Evolutionary conservation across 768 basidiomycete genomes (phyloP).

Genomic region (Kwoniella heveanensis): DNA sequence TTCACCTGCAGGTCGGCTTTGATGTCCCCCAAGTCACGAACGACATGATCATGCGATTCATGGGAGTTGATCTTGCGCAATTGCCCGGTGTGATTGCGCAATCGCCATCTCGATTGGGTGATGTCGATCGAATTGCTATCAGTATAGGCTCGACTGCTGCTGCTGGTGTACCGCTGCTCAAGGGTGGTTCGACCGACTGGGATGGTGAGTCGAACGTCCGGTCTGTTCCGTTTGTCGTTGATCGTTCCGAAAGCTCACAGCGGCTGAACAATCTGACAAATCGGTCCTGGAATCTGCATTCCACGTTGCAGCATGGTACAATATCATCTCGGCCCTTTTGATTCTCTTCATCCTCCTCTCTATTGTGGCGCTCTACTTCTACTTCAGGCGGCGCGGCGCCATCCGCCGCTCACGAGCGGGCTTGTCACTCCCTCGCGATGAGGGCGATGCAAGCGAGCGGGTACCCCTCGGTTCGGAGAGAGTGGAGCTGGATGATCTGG

Average conservation of each 20-base stretch:
- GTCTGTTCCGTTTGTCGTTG: too few relatives aligned
- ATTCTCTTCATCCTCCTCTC: slow-evolving; percentile 73
- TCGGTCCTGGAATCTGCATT: too few relatives aligned
- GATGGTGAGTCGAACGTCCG: slow-evolving; percentile 80
- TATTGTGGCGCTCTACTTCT: slow-evolving; percentile 73
- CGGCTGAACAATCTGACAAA: too few relatives aligned
- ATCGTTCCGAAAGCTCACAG: too few relatives aligned
- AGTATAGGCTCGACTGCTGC: slow-evolving; percentile 57
- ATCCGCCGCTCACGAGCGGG: slow-evolving; percentile 45
- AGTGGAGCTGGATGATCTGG: slow-evolving; percentile 73
- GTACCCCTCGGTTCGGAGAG: slow-evolving; percentile 54
- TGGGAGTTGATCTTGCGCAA: slow-evolving; percentile 82
- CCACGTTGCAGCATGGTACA: slow-evolving; percentile 97
- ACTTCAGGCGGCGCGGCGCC: slow-evolving; percentile 67
- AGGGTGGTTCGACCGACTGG: slow-evolving; percentile 72
- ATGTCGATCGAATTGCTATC: slow-evolving; percentile 68
- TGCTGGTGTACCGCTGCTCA: slow-evolving; percentile 68
- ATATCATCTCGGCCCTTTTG: slow-evolving; percentile 83
- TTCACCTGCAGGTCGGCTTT: slow-evolving; percentile 52
- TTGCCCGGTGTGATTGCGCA: slow-evolving; percentile 77
- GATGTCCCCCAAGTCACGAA: slow-evolving; percentile 85
- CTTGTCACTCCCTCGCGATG: slow-evolving; percentile 23
- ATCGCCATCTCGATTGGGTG: slow-evolving; percentile 79
- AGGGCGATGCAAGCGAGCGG: slow-evolving; percentile 42
- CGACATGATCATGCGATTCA: slow-evolving; percentile 98